Conservation (phyloP, 768 basidiomycete genomes). For the Trametes cinnabarina region DNA sequence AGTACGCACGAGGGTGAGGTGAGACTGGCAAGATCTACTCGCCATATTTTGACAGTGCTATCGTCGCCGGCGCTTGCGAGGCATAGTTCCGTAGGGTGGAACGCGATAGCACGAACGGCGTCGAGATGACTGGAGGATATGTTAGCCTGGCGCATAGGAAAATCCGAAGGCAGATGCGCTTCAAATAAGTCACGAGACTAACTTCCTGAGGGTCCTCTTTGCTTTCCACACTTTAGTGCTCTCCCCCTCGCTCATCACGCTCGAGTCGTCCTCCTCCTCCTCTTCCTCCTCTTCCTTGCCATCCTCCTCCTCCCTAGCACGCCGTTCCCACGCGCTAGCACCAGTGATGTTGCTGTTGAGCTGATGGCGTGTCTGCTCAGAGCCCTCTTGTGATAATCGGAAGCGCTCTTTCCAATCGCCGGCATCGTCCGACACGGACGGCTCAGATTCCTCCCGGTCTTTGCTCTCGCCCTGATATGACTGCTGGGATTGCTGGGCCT, state of each 20-base stretch:
- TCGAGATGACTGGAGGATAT: slow-evolving; percentile 74
- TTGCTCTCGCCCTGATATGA: slow-evolving; percentile 41
- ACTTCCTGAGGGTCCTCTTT: slow-evolving; percentile 87
- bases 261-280: slow-evolving; percentile 60
- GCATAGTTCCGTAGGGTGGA: slow-evolving; percentile 82
- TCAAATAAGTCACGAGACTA: slow-evolving; percentile 35
- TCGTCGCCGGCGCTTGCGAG: slow-evolving; percentile 96
- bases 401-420: slow-evolving; percentile 86
- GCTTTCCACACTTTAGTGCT: slow-evolving; percentile 79
- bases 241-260: slow-evolving; percentile 64
- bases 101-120: slow-evolving; percentile 84
- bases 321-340: slow-evolving; percentile 51
- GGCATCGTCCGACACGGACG: slow-evolving; percentile 75
- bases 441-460: slow-evolving; percentile 47
- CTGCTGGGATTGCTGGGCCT: slow-evolving; percentile 32
- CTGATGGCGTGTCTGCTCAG: slow-evolving; percentile 46
- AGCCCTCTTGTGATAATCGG: slow-evolving; percentile 60
- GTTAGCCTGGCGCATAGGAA: slow-evolving; percentile 7
- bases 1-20: slow-evolving; percentile 72
- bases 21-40: slow-evolving; percentile 73
- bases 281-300: slow-evolving; percentile 66
- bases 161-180: background rate
- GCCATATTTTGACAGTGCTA: slow-evolving; percentile 94
- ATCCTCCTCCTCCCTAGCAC: slow-evolving; percentile 60
- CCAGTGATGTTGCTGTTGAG: slow-evolving; percentile 32